These are phyloP conservation scores for Polysphondylium violaceum DNA, from an alignment of 78 protist species.

Conservation along the genomic window DNA sequence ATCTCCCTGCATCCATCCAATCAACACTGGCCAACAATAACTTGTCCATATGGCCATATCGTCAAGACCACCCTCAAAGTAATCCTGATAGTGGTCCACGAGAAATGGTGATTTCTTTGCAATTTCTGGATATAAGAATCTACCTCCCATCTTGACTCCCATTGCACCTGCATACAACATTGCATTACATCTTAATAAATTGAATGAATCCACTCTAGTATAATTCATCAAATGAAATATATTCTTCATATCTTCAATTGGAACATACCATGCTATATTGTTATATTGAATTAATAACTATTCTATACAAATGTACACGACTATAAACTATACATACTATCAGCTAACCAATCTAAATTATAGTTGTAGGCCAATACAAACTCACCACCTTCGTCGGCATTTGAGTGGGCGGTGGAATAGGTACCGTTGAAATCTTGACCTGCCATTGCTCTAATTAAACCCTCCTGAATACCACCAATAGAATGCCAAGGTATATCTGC, in stretches of 20 bases:
- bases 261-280: slow-evolving; percentile 47
- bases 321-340: slow-evolving; percentile 15
- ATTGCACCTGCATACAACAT: slow-evolving; percentile 65
- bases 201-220: slow-evolving; percentile 6
- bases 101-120: slow-evolving; percentile 59
- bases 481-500: slow-evolving; percentile 77
- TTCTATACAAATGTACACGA: background rate
- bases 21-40: slow-evolving; percentile 71
- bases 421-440: slow-evolving; percentile 62
- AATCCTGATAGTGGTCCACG: slow-evolving; percentile 70
- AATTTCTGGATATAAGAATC: slow-evolving; percentile 60
- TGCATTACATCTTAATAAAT: slow-evolving; percentile 35
- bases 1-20: slow-evolving; percentile 66
- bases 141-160: slow-evolving; percentile 58
- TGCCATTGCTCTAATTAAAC: slow-evolving; percentile 71
- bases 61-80: slow-evolving; percentile 66
- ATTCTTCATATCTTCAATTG: slow-evolving; percentile 56
- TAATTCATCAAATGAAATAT: slow-evolving; percentile 42
- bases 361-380: slow-evolving; percentile 60
- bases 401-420: slow-evolving; percentile 28
- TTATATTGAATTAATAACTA: background rate
- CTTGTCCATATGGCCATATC: slow-evolving; percentile 73
- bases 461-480: slow-evolving; percentile 47
- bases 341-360: slow-evolving; percentile 42
- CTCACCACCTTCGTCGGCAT: slow-evolving; percentile 70